A percentile compares a stretch with the other conserved stretches of the same genome.
Conservation (phyloP, 495 filamentous ascomycete species). For the Aspergillus homomorphus region DNA sequence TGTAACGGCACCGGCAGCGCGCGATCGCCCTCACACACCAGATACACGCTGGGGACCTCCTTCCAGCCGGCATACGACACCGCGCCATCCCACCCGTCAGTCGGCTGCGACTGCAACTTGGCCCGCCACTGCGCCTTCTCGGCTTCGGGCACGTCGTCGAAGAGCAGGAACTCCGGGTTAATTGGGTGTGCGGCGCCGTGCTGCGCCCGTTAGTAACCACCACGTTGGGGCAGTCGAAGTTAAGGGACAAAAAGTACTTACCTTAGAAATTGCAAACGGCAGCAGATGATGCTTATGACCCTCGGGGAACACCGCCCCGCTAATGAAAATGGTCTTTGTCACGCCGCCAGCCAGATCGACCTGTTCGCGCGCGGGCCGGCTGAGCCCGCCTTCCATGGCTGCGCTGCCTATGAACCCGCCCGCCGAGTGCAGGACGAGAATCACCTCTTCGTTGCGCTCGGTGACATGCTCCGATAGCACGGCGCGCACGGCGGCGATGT, state of each 20-base stretch:
- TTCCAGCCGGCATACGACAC: conserved; percentile 26
- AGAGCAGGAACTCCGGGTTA: background rate
- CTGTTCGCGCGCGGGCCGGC: conserved; percentile 12
- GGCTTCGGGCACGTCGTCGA: background rate
- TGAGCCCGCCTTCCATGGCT: conserved; percentile 32
- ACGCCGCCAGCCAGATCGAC: conserved; percentile 18
- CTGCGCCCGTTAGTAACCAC: background rate
- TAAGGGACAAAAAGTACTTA: background rate
- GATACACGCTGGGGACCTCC: conserved; percentile 29
- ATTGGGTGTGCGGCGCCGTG: background rate
- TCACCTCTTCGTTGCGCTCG: conserved; percentile 25
- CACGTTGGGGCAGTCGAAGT: no score
- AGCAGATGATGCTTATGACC: conserved; percentile 17
- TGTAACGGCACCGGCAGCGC: conserved; percentile 6
- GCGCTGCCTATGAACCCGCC: conserved; percentile 35
- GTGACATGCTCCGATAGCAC: conserved; percentile 15
- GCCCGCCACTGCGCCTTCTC: background rate
- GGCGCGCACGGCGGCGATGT: conserved; percentile 19
- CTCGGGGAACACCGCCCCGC: conserved; percentile 19
- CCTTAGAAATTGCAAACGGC: conserved; percentile 23
- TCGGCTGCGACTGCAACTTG: background rate
- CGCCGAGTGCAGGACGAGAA: conserved; percentile 38
- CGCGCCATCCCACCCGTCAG: conserved; percentile 18
- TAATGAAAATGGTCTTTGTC: conserved; percentile 24
- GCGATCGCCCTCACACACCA: conserved; percentile 29